phyloP scores from a whole-genome alignment of 768 basidiomycete species.

The Phylloporus arenicola region DNA sequence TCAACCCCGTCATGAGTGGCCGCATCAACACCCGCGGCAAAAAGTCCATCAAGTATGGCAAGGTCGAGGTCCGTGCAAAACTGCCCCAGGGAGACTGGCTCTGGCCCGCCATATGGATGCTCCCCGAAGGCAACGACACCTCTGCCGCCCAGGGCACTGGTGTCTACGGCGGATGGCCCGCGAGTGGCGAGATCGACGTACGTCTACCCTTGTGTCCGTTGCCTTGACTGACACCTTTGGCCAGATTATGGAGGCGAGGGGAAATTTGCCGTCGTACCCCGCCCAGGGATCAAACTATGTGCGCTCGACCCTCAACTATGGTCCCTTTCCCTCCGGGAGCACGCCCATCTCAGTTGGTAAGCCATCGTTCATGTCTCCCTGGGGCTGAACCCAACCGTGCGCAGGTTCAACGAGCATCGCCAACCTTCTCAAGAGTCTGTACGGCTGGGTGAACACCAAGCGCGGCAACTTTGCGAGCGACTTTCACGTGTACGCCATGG shows the following conservation, averaged over 20 bases:
- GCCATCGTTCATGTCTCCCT: background rate
- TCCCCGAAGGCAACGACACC: conserved; percentile 24
- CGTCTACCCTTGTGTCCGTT: conserved; percentile 14
- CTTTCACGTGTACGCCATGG: conserved; percentile 53
- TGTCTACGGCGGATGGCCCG: conserved; percentile 41
- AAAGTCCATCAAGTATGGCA: conserved; percentile 48
- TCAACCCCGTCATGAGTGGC: conserved; percentile 53
- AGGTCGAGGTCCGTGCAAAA: conserved; percentile 57
- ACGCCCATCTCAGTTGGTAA: conserved; percentile 30
- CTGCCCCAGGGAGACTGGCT: conserved; percentile 49
- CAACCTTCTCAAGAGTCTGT: conserved; percentile 33
- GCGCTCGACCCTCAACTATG: conserved; percentile 64
- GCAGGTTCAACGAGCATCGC: conserved; percentile 7
- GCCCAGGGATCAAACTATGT: conserved; percentile 43
- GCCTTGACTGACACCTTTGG: background rate
- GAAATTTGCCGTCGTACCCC: conserved; percentile 40
- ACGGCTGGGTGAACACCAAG: conserved; percentile 34
- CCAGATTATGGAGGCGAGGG: conserved; percentile 51
- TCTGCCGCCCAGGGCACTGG: conserved; percentile 16
- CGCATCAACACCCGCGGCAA: conserved; percentile 48
- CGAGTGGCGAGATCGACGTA: conserved; percentile 56
- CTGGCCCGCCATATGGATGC: conserved; percentile 32
- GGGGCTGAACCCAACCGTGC: background rate
- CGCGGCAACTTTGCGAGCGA: conserved; percentile 41
- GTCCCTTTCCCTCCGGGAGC: conserved; percentile 38